phyloP scores from a whole-genome alignment of 2,329 filamentous ascomycete genomes.

The Pseudogymnoascus sp. region DNA sequence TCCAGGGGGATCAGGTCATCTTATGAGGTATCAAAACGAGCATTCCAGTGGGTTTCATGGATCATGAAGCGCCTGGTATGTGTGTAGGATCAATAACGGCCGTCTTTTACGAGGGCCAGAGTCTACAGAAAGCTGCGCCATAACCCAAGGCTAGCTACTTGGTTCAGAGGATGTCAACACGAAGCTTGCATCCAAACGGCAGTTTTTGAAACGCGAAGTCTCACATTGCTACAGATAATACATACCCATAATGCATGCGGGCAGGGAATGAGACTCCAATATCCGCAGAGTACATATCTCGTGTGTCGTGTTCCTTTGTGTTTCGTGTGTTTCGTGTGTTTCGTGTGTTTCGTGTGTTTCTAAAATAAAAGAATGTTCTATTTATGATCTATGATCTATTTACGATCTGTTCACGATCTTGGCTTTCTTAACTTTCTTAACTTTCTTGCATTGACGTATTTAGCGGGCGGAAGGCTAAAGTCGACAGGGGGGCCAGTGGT shows the following conservation, averaged over 20 bases:
- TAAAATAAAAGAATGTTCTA: neutral
- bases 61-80: neutral
- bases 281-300: neutral
- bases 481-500: neutral
- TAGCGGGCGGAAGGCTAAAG: constrained; percentile 4
- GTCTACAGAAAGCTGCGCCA: too few species aligned
- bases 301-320: neutral
- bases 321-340: neutral
- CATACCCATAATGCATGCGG: neutral
- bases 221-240: neutral
- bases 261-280: neutral
- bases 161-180: neutral
- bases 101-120: neutral
- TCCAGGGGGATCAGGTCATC: neutral
- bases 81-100: neutral
- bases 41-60: neutral
- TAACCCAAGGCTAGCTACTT: neutral
- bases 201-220: neutral
- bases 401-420: neutral
- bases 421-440: neutral
- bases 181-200: neutral
- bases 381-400: neutral
- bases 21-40: neutral
- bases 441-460: constrained; percentile 2
- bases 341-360: neutral